Conservation (phyloP, 495 filamentous ascomycete genomes). For the Lophiostoma macrostomum region DNA sequence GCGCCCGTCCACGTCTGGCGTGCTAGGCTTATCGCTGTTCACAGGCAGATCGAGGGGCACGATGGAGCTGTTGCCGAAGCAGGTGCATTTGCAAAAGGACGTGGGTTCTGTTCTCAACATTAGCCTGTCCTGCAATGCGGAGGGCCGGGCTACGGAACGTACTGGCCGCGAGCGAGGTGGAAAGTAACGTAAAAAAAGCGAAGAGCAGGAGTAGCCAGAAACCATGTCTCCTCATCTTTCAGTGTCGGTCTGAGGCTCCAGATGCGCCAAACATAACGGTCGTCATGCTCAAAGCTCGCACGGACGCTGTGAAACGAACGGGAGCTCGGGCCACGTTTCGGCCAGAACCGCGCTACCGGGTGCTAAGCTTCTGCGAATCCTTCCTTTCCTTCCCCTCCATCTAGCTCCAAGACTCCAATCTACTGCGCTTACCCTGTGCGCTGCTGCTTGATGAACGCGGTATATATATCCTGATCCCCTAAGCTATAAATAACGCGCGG, state of each 20-base stretch:
- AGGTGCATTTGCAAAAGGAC: constrained; percentile 98
- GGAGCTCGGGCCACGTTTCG: not conserved
- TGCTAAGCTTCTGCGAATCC: not conserved
- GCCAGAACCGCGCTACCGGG: not conserved
- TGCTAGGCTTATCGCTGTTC: constrained; percentile 37
- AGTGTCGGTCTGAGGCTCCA: not conserved
- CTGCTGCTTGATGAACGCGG: not conserved
- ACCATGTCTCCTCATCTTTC: constrained; percentile 6
- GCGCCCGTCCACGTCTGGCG: constrained; percentile 31
- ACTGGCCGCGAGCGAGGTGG: constrained; percentile 38
- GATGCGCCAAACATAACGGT: too few relatives aligned
- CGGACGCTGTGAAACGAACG: too few relatives aligned
- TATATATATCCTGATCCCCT: not conserved
- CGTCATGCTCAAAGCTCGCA: not conserved
- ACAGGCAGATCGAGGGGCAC: constrained; percentile 60
- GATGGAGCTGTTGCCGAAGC: constrained; percentile 86
- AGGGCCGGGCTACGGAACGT: constrained; percentile 7
- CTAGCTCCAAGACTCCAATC: not conserved
- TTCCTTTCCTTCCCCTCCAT: not conserved
- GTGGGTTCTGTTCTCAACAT: constrained; percentile 56
- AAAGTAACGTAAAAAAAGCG: constrained; percentile 31
- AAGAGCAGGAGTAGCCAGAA: constrained; percentile 14
- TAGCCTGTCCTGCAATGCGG: not conserved
- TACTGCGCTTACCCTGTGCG: not conserved
- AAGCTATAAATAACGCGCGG: too few relatives aligned